A percentile compares a stretch with the other conserved stretches of the same genome.
phyloP scores from a whole-genome alignment of 208 protist genomes.

The Crithidia sp. region DNA sequence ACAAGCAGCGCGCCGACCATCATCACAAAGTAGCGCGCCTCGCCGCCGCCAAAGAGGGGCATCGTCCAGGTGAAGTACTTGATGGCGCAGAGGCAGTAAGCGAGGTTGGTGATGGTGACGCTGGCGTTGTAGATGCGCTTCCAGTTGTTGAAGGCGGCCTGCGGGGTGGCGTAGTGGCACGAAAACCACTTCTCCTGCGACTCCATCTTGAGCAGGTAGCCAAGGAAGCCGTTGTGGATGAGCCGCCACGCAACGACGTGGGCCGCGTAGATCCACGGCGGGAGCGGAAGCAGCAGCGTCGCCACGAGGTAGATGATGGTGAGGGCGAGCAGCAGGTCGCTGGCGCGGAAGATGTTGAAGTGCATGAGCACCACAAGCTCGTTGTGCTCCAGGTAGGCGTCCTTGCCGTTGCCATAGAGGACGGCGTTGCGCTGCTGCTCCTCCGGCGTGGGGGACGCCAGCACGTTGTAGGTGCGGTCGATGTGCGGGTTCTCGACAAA shows the following conservation, averaged over 20 bases:
- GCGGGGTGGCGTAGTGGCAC: slow-evolving; percentile 61
- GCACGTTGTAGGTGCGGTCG: slow-evolving; percentile 71
- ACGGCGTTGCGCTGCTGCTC: slow-evolving; percentile 52
- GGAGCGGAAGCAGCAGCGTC: slow-evolving; percentile 59
- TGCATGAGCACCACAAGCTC: slow-evolving; percentile 82
- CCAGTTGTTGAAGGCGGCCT: slow-evolving; percentile 91
- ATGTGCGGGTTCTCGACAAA: slow-evolving; percentile 95
- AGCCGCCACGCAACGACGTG: slow-evolving; percentile 88
- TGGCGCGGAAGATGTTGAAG: slow-evolving; percentile 78
- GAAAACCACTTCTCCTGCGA: slow-evolving; percentile 79
- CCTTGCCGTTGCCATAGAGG: slow-evolving; percentile 50
- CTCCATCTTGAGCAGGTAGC: slow-evolving; percentile 78
- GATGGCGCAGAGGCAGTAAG: slow-evolving; percentile 54
- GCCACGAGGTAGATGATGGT: slow-evolving; percentile 63
- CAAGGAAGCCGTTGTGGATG: slow-evolving; percentile 79
- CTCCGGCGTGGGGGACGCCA: slow-evolving; percentile 23
- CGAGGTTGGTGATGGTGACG: slow-evolving; percentile 67
- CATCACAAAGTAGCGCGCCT: slow-evolving; percentile 51
- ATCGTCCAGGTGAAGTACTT: slow-evolving; percentile 53
- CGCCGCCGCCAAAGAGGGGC: slow-evolving; percentile 40
- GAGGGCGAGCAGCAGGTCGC: slow-evolving; percentile 82
- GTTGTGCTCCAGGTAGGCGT: slow-evolving; percentile 51
- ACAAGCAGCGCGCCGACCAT: slow-evolving; percentile 66
- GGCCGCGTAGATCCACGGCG: slow-evolving; percentile 43
- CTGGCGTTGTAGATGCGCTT: slow-evolving; percentile 88